These are phyloP conservation scores for Herpotrichia juniperi DNA, from an alignment of 2,329 filamentous ascomycete genomes.

Conservation along the genomic window DNA sequence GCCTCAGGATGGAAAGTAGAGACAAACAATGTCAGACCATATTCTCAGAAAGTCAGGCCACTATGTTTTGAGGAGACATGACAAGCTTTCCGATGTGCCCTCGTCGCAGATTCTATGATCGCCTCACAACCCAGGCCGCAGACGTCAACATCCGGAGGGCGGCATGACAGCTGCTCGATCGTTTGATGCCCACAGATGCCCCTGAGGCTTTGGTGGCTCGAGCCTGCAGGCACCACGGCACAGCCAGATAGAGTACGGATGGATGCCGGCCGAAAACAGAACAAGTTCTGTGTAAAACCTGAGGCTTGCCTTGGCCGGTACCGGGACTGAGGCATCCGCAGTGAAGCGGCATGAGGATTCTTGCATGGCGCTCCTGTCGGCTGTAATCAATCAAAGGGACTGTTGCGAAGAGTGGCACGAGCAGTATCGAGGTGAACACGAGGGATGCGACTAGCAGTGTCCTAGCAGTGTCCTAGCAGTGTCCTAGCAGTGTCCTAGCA, in stretches of 20 bases:
- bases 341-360: not conserved
- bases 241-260: not conserved
- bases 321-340: slow-evolving; percentile 44
- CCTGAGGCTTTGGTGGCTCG: not conserved
- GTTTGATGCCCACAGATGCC: slow-evolving; percentile 44
- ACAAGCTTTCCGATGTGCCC: slow-evolving; percentile 15
- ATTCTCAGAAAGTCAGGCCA: slow-evolving; percentile 19
- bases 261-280: slow-evolving; percentile 9
- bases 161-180: slow-evolving; percentile 34
- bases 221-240: not conserved
- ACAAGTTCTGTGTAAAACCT: slow-evolving; percentile 15
- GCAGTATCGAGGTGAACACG: too few species aligned
- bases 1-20: not conserved
- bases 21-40: slow-evolving; percentile 17
- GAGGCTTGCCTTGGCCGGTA: slow-evolving; percentile 30
- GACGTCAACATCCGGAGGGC: slow-evolving; percentile 6
- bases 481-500: too few species aligned
- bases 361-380: not conserved
- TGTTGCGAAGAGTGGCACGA: too few species aligned
- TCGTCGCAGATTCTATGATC: slow-evolving; percentile 2
- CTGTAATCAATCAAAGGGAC: not conserved
- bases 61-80: slow-evolving; percentile 17
- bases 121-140: slow-evolving; percentile 17
- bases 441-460: too few species aligned
- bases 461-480: too few species aligned